These are phyloP conservation scores for Terfezia boudieri DNA, from an alignment of 495 filamentous ascomycete species.

Conservation along the genomic window DNA sequence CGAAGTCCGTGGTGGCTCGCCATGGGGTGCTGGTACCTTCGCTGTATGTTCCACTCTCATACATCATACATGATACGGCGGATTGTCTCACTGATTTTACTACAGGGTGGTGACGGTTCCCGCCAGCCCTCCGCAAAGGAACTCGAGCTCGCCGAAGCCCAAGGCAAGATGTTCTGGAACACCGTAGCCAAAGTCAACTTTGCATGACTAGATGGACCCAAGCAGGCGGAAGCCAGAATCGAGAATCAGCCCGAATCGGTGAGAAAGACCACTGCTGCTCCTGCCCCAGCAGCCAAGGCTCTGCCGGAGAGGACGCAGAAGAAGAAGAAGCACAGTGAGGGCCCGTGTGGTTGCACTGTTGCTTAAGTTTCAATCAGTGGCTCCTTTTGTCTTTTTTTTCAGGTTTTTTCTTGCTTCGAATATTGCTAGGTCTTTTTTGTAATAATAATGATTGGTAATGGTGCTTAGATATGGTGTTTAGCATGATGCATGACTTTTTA, in stretches of 20 bases:
- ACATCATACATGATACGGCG: not conserved
- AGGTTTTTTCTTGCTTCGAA: too few species aligned
- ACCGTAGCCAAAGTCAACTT: conserved; percentile 48
- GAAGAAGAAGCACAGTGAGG: not conserved
- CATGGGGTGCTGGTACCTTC: conserved; percentile 94
- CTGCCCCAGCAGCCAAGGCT: not conserved
- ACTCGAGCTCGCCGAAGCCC: conserved; percentile 50
- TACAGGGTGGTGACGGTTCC: conserved; percentile 43
- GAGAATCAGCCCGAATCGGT: too few species aligned
- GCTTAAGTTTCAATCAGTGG: not conserved
- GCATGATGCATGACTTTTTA: too few species aligned
- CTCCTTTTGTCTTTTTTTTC: not conserved
- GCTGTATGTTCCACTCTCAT: conserved; percentile 29
- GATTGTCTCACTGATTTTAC: conserved; percentile 7
- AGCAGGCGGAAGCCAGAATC: not conserved
- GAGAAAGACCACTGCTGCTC: not conserved
- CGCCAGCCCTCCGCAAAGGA: conserved; percentile 56
- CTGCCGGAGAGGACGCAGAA: not conserved
- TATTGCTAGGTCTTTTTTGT: too few species aligned
- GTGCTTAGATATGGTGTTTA: too few species aligned
- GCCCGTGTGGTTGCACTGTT: not conserved
- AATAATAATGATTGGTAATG: too few species aligned
- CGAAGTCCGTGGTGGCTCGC: conserved; percentile 62
- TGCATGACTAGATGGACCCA: not conserved
- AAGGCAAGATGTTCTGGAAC: conserved; percentile 76